Evolutionary conservation across 192 early-diverging fungal species (phyloP), one percentile per base, ranked within the genome.

Genomic region (Chytriomyces sp.): DNA sequence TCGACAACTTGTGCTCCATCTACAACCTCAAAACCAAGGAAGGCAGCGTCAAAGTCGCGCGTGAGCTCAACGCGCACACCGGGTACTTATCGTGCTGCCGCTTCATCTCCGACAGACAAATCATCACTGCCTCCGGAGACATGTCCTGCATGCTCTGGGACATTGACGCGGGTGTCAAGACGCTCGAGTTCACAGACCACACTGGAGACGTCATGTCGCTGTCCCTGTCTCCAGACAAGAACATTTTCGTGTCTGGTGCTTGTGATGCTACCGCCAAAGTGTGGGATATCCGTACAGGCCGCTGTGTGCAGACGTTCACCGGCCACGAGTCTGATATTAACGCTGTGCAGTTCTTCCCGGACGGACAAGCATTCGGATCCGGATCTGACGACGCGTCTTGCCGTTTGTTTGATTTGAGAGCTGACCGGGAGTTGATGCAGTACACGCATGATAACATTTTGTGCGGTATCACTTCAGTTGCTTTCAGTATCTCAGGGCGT

Each of bases 131-230:
- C 10, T 97, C 95, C 64, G 98, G 98, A 46, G 98, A 99, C 82
- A 98, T 98, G 96, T 94, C 92, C 70, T 98, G 96, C 84, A 98
- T 99, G 93, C 91, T 99, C 47, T 99, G 98, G 98, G 98, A 99
- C 86, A 95, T 99, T 77, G 98, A 98, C 84, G 96, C 98, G 1
- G 98, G 98, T 53, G 90, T 97, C 80, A 99, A 98, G 86, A 92
- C 92, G 48, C 90, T 94, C 80, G 96, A 98, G 82, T 99, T 98
- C 78, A 96, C 87, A 77, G 98, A 99, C 83, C 98, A 99, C 80
- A 95, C 94, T 5, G 97, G 96, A 61, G 98, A 99, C 82, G 98
- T 99, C 59, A 98, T 99, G 98, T 95, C 93, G 71, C 88, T 99
- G 72, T 97, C 96, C 26, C 84, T 98, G 77, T 89, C 91, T 44